A percentile compares a stretch with the other conserved stretches of the same genome.
phyloP scores from a whole-genome alignment of 805 yeast species.

The Candida loeiensis region DNA sequence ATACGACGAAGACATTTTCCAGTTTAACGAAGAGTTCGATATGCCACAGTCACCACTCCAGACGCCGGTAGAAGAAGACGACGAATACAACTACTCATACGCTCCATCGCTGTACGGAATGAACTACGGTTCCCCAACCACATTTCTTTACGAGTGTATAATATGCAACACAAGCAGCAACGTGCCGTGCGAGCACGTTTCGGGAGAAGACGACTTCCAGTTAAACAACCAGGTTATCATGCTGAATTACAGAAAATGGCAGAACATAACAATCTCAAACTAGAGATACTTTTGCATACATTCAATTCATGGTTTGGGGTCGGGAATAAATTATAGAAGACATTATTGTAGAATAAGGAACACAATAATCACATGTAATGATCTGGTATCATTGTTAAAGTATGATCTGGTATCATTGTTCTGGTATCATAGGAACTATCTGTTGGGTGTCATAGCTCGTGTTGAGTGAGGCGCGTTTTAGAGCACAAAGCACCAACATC shows the following conservation, averaged over 20 bases:
- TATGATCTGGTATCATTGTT: too few species aligned
- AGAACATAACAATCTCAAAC: constrained; percentile 4
- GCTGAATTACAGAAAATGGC: constrained; percentile 18
- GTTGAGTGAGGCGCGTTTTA: too few species aligned
- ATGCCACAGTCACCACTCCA: constrained; percentile 10
- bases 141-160: constrained; percentile 15
- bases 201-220: constrained; percentile 9
- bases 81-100: constrained; percentile 10
- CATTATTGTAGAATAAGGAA: too few species aligned
- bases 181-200: constrained; percentile 11
- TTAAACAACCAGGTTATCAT: constrained; percentile 13
- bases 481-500: too few species aligned
- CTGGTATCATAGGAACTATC: too few species aligned
- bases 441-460: too few species aligned
- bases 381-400: too few species aligned
- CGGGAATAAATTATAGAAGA: background rate
- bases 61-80: constrained; percentile 7
- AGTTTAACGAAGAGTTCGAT: constrained; percentile 13
- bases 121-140: constrained; percentile 1
- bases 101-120: constrained; percentile 3
- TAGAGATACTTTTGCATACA: background rate
- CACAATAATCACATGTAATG: too few species aligned
- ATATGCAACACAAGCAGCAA: constrained; percentile 14
- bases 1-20: constrained; percentile 15
- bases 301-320: background rate